phyloP scores from a whole-genome alignment of 2,329 filamentous ascomycete species.

The Gyromitra esculenta region DNA sequence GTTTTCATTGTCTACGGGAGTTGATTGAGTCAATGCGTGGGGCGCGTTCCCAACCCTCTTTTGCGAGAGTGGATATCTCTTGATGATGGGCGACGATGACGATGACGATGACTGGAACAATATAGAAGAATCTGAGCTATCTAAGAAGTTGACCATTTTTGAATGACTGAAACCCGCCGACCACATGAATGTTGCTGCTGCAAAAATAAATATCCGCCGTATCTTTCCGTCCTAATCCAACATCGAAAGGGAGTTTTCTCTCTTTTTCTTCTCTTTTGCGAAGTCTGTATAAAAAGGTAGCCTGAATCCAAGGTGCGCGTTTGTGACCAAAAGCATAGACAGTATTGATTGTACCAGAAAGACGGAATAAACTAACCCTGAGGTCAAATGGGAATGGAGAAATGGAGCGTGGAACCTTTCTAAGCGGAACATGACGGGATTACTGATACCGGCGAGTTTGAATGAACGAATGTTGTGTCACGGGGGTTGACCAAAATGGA shows the following conservation, averaged over 20 bases:
- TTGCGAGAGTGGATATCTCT: constrained; percentile 41
- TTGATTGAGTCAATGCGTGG: constrained; percentile 45
- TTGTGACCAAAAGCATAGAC: constrained; percentile 5
- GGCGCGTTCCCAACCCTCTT: constrained; percentile 43
- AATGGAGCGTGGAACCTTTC: constrained; percentile 13
- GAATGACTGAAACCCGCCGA: constrained; percentile 47
- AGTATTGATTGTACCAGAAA: neutral
- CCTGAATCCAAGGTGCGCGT: constrained; percentile 4
- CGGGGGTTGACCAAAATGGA: constrained; percentile 38
- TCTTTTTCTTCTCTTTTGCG: constrained; percentile 21
- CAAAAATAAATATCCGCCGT: constrained; percentile 49
- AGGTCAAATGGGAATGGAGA: constrained; percentile 31
- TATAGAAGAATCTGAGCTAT: constrained; percentile 52
- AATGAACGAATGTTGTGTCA: constrained; percentile 36
- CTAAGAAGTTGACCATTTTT: constrained; percentile 51
- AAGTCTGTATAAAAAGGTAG: constrained; percentile 6
- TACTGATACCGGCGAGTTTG: constrained; percentile 32
- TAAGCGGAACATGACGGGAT: constrained; percentile 15
- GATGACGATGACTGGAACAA: constrained; percentile 51
- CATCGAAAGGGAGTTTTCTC: constrained; percentile 15
- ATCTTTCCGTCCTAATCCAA: constrained; percentile 45
- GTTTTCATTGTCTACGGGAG: constrained; percentile 45
- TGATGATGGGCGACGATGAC: constrained; percentile 39
- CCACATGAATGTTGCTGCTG: constrained; percentile 50
- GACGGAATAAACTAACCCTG: neutral